These are phyloP conservation scores for Aspergillus fijiensis DNA, from an alignment of 2,329 filamentous ascomycete species.

Conservation along the genomic window DNA sequence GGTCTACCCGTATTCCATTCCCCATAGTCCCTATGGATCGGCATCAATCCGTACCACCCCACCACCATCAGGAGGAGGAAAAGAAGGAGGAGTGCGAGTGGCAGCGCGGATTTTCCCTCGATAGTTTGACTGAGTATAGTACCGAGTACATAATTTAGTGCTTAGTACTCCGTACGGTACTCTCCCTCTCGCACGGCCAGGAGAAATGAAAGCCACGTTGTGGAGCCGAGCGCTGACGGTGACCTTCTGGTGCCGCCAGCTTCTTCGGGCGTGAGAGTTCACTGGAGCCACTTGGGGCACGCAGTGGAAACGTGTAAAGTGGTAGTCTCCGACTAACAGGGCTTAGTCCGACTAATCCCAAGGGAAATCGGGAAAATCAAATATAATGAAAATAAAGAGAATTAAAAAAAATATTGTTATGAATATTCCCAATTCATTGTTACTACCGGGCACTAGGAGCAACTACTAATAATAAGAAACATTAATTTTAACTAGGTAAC, in stretches of 20 bases:
- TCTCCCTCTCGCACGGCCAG: constrained; percentile 21
- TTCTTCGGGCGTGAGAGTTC: constrained; percentile 24
- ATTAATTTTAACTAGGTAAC: constrained; percentile 7
- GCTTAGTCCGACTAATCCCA: constrained; percentile 1
- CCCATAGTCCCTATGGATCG: constrained; percentile 32
- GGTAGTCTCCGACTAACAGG: constrained; percentile 6
- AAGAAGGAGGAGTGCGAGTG: background rate
- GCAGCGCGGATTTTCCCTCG: too few relatives aligned
- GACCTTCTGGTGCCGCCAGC: constrained; percentile 35
- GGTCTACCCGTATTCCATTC: background rate
- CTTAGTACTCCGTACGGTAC: too few relatives aligned
- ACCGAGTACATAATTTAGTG: too few relatives aligned
- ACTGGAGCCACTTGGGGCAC: constrained; percentile 15
- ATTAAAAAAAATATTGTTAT: constrained; percentile 5
- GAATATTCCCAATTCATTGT: constrained; percentile 6
- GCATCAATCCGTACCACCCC: constrained; percentile 22
- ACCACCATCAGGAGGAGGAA: constrained; percentile 20
- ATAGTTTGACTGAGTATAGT: too few relatives aligned
- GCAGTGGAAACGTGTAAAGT: constrained; percentile 22
- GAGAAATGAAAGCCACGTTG: constrained; percentile 32
- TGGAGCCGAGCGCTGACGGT: constrained; percentile 34
- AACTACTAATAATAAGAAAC: constrained; percentile 8
- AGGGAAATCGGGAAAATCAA: too few relatives aligned
- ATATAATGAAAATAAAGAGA: background rate
- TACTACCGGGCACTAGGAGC: constrained; percentile 1